Percentiles rank a stretch among this genome's conserved stretches.
Conservation (phyloP, 2,329 filamentous ascomycete species). For the Penicillium sumatraense region DNA sequence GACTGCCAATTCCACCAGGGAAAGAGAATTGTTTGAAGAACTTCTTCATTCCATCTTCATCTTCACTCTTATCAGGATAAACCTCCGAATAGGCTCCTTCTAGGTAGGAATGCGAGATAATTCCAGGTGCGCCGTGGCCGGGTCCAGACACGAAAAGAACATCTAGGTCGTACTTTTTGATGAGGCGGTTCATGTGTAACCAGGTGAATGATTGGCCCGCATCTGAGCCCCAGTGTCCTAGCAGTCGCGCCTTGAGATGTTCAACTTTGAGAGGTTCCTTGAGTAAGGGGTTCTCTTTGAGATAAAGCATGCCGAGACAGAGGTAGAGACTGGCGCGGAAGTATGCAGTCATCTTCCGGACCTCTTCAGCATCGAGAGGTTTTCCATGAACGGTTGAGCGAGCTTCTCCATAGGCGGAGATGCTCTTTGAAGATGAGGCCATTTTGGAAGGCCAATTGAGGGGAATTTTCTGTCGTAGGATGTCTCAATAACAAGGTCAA, state of each 20-base stretch:
- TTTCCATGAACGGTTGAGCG: conserved; percentile 66
- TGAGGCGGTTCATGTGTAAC: conserved; percentile 80
- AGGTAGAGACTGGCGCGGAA: conserved; percentile 77
- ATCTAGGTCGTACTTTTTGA: conserved; percentile 78
- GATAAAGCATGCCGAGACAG: conserved; percentile 79
- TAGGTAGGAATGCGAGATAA: conserved; percentile 76
- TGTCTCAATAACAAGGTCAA: background rate
- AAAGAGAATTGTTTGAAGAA: conserved; percentile 88
- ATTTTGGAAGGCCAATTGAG: conserved; percentile 33
- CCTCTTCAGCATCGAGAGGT: conserved; percentile 68
- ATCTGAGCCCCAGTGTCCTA: conserved; percentile 80
- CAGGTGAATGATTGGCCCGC: conserved; percentile 82
- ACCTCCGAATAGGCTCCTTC: conserved; percentile 79
- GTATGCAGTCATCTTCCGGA: conserved; percentile 71
- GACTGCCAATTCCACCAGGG: conserved; percentile 76
- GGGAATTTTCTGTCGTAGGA: background rate
- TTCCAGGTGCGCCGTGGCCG: conserved; percentile 76
- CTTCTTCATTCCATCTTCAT: conserved; percentile 69
- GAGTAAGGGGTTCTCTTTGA: conserved; percentile 74
- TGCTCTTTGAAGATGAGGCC: conserved; percentile 54
- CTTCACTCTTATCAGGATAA: conserved; percentile 73
- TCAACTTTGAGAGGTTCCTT: conserved; percentile 69
- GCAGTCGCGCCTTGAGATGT: conserved; percentile 73
- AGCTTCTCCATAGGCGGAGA: conserved; percentile 68
- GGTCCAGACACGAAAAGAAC: conserved; percentile 76